Conservation (phyloP, 768 basidiomycete genomes). For the Naganishia vishniacii region DNA sequence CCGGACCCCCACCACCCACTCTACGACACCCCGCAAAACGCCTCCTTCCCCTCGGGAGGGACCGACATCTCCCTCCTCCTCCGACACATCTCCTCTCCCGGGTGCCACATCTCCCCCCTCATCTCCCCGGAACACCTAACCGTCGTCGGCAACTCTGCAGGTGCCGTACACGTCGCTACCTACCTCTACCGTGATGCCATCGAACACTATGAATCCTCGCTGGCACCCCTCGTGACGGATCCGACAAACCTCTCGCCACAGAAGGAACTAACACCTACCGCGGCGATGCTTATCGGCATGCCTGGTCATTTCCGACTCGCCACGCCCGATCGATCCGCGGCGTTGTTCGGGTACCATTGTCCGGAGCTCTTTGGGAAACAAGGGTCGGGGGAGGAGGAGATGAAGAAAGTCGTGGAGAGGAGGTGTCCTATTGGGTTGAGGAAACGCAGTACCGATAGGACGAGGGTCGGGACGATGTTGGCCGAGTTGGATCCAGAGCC, state of each 20-base stretch:
- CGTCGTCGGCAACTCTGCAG: slow-evolving; percentile 19
- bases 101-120: background rate
- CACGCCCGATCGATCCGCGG: background rate
- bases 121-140: background rate
- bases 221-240: slow-evolving; percentile 6
- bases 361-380: background rate
- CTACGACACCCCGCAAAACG: slow-evolving; percentile 13
- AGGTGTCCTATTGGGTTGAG: slow-evolving; percentile 20
- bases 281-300: slow-evolving; percentile 10
- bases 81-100: slow-evolving; percentile 1
- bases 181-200: slow-evolving; percentile 24
- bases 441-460: background rate
- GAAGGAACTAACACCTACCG: background rate
- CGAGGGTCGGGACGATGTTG: slow-evolving; percentile 11
- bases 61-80: slow-evolving; percentile 14
- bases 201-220: background rate
- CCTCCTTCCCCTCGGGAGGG: slow-evolving; percentile 20
- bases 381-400: background rate
- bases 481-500: slow-evolving; percentile 20
- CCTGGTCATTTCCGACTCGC: slow-evolving; percentile 14
- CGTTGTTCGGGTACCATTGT: slow-evolving; percentile 21
- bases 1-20: background rate
- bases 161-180: slow-evolving; percentile 13
- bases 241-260: background rate
- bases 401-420: slow-evolving; percentile 1